Conservation (phyloP, 1,284 basidiomycete genomes). For the Golubevia sp. region DNA sequence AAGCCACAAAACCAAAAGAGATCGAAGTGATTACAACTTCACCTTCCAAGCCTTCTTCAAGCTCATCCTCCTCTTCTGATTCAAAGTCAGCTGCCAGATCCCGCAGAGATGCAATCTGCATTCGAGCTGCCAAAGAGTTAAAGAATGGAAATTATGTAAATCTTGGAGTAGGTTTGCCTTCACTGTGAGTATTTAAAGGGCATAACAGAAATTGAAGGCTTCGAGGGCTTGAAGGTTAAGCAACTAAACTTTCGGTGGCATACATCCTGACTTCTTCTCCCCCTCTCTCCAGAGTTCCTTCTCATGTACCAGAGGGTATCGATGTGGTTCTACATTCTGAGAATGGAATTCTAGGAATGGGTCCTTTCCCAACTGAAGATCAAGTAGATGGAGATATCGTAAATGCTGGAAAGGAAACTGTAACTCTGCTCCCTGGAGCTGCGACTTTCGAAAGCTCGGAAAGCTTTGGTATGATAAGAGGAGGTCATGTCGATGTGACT, state of each 20-base stretch:
- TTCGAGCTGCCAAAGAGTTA: conserved; percentile 48
- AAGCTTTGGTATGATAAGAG: conserved; percentile 56
- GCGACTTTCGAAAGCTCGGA: conserved; percentile 47
- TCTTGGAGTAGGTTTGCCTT: conserved; percentile 54
- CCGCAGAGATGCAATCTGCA: conserved; percentile 31
- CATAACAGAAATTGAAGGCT: neutral
- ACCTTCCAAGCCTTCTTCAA: conserved; percentile 7
- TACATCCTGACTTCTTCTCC: neutral
- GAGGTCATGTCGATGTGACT: conserved; percentile 58
- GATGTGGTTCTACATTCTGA: conserved; percentile 48
- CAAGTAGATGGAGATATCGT: conserved; percentile 59
- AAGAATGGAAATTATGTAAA: conserved; percentile 55
- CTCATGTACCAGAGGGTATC: conserved; percentile 48
- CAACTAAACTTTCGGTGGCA: neutral
- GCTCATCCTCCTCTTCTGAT: conserved; percentile 3
- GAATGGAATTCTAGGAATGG: conserved; percentile 57
- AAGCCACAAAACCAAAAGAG: conserved; percentile 30
- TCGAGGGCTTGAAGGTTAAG: neutral
- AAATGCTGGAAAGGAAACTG: conserved; percentile 88
- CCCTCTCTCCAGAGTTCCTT: conserved; percentile 44
- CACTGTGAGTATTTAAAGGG: conserved; percentile 9
- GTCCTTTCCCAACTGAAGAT: conserved; percentile 41
- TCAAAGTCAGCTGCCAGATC: conserved; percentile 29
- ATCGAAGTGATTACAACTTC: conserved; percentile 43
- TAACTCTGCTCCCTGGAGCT: conserved; percentile 50